These are phyloP conservation scores for Marasmius oreades DNA, from an alignment of 1,284 basidiomycete genomes.

Conservation along the genomic window DNA sequence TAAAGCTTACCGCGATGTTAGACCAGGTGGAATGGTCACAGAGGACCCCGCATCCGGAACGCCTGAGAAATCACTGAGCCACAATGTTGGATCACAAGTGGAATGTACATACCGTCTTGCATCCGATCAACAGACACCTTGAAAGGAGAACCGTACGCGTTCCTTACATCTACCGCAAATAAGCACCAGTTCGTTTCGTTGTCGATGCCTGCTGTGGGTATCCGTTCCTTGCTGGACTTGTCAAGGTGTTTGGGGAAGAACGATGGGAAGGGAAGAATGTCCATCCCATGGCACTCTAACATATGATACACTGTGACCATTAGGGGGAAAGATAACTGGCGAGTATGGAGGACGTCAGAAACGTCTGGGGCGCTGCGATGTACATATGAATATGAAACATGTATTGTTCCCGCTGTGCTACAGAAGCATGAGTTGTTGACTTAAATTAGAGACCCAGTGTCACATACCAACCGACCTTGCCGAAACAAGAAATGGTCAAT, in stretches of 20 bases:
- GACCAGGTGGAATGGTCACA: constrained; percentile 76
- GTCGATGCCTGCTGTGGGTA: constrained; percentile 36
- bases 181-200: constrained; percentile 75
- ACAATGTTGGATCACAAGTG: neutral
- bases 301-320: constrained; percentile 92
- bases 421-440: constrained; percentile 6
- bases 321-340: constrained; percentile 81
- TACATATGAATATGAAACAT: constrained; percentile 80
- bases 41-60: constrained; percentile 41
- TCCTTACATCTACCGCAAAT: constrained; percentile 83
- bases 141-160: constrained; percentile 86
- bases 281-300: constrained; percentile 81
- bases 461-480: constrained; percentile 87
- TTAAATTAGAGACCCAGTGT: neutral
- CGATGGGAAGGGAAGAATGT: constrained; percentile 62
- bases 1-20: constrained; percentile 65
- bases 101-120: constrained; percentile 48
- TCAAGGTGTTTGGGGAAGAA: constrained; percentile 24
- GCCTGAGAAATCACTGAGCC: constrained; percentile 27
- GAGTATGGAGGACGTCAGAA: constrained; percentile 68
- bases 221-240: constrained; percentile 10
- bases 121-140: constrained; percentile 74
- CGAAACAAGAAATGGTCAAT: constrained; percentile 73
- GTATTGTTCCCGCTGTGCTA: constrained; percentile 76
- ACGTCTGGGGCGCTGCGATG: constrained; percentile 37